Base-by-base conservation (phyloP, 148 eudicot species). In the Cornus controversa region DNA sequence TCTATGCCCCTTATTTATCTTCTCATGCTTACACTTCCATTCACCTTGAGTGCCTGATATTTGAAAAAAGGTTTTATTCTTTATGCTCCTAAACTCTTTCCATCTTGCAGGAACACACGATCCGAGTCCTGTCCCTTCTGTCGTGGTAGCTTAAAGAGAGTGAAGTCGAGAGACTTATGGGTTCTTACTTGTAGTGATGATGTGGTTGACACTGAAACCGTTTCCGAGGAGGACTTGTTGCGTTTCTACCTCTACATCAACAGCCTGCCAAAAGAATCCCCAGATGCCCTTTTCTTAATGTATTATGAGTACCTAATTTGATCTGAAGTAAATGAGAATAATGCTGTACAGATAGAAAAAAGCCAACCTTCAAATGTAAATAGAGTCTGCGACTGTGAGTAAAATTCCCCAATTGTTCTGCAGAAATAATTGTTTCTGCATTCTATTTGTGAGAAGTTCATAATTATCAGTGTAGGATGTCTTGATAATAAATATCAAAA, bases 101-200 rank as follows among this genome's bases (percentile, higher is more conserved):
- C 1, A 65, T 79, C 22, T 87, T 63, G 85, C 80, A 91, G 94
- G 92, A 84, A 85, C 66, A 73, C 79, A 29, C 86, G 86, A 80
- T 91, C 94, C 24, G 88, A 84, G 77, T 93, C 94, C 5, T 93
- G 97, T 71, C 97, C 97, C 5, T 93, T 93, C 78, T 93, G 97
- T 74, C 89, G 97, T 73, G 89, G 90, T 53, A 88, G 84, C 69
- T 50, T 93, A 74, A 85, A 82, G 78, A 82, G 94, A 74, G 94
- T 93, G n/a, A 83, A 75, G 58, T 93, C 97, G 31, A 84, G 86
- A 75, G 97, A 93, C 71, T 84, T 91, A 60, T 92, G 97, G 97
- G 92, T 89, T 53, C 84, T 92, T 34, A 90, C 91, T 10, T 82
- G 89, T 54, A 80, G 75, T 71, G 86, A 87, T 64, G 94, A 91